Base-by-base conservation (phyloP, 129 eudicot genomes). In the Heracleum sosnowskyi region DNA sequence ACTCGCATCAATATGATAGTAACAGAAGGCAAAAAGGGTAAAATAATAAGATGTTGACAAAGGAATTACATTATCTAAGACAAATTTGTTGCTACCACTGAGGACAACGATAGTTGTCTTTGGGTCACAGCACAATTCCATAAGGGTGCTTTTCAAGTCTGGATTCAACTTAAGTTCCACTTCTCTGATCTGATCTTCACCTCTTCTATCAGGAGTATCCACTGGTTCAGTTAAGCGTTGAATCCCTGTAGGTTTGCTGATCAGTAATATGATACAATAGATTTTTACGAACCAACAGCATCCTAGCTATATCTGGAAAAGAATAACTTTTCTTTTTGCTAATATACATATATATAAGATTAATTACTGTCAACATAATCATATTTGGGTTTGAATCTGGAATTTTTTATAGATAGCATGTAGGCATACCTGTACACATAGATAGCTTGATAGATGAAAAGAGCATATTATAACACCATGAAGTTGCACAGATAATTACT, bases 151-250 rank as follows among this genome's bases (percentile, higher is more conserved):
- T 86, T 86, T 91, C 76, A 91, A 74, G 66, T 88, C 91, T n/a
- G 96, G 98, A 84, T 91, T 96, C 85, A 94, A 82, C 86, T 87
- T 91, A 36, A 88, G 89, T 47, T 94, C 91, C 97, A 94, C 90
- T 85, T 85, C 97, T 80, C 88, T 87, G 60, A 94, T 87, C 81
- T 90, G 97, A 86, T 94, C 96, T 16, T 92, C 96, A 66, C 94
- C 94, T 85, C 92, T 80, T 86, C 97, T 84, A 70, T 90, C 97
- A 66, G 91, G 92, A 44, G 87, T 85, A 80, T 91, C 93, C 73
- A 91, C 87, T 17, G 89, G 83, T 88, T 94, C 98, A 31, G 96
- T 91, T 79, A 94, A 74, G 89, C 88, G 83, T 94, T 90, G 85
- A 94, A 91, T 79, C 97, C 98, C 98, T 91, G 85, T 34, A 5